These are phyloP conservation scores for Entomortierella beljakovae DNA, from an alignment of 192 early-diverging fungal genomes.

Conservation along the genomic window DNA sequence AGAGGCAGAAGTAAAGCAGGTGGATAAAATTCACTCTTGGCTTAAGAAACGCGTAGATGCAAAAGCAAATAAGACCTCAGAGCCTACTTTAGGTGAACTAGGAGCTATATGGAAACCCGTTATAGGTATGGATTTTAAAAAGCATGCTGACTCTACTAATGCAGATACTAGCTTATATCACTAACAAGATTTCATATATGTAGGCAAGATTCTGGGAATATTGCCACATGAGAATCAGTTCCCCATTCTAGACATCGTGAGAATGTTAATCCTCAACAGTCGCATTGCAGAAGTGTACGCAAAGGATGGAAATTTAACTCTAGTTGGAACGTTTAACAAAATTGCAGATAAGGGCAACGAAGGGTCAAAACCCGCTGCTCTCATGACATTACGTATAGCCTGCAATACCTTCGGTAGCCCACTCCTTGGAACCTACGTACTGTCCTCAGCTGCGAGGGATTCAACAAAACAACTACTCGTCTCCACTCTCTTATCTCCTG, in stretches of 20 bases:
- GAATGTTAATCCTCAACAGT: slow-evolving; percentile 64
- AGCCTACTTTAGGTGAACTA: slow-evolving; percentile 39
- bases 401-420: slow-evolving; percentile 70
- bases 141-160: too few species aligned
- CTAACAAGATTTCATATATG: neutral
- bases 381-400: slow-evolving; percentile 74
- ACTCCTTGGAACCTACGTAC: slow-evolving; percentile 41
- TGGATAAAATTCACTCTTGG: slow-evolving; percentile 44
- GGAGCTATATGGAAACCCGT: slow-evolving; percentile 41
- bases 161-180: too few species aligned
- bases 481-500: slow-evolving; percentile 65
- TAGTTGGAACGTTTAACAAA: slow-evolving; percentile 32
- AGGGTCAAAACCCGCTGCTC: slow-evolving; percentile 59
- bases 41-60: slow-evolving; percentile 45
- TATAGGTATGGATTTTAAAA: slow-evolving; percentile 21
- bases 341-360: slow-evolving; percentile 24
- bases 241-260: slow-evolving; percentile 73
- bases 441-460: slow-evolving; percentile 59
- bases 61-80: slow-evolving; percentile 25
- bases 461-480: slow-evolving; percentile 72
- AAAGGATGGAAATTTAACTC: slow-evolving; percentile 51
- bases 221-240: slow-evolving; percentile 65
- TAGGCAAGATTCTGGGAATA: slow-evolving; percentile 45
- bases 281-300: slow-evolving; percentile 59
- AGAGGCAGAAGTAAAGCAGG: slow-evolving; percentile 31